Evolutionary conservation across 1,139 yeast species (phyloP), one percentile per base, ranked within the genome.

Genomic region (Meyerozyma sp.): DNA sequence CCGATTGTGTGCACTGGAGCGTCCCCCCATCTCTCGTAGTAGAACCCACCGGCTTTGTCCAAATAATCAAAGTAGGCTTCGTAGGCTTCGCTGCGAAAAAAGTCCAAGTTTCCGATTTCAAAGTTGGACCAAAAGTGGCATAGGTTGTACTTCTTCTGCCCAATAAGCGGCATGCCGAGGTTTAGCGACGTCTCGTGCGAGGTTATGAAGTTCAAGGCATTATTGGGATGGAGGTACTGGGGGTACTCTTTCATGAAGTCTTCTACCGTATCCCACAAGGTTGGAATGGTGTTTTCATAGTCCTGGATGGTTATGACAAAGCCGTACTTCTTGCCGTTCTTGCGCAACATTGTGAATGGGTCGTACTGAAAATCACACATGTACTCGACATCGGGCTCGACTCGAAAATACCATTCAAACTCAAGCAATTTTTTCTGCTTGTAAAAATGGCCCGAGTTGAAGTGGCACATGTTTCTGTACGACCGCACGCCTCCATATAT

Each of bases 121-220:
- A 91, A 90, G 61, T 91, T 91, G 23, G 95, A 84, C 98, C 98
- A 91, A 60, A 90, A 91, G 63, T 91, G 98, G 58, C 98, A 93
- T 48, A 88, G 59, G 58, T 93, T 93, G 64, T 89, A 91, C n/a
- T 74, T 70, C 2, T 75, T 63, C n/a, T 71, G 62, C 2, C 79
- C 62, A 6, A 46, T 44, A 9, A 44, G 32, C 4, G 52, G 47
- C 7, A 40, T 44, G 44, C 58, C 54, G 40, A 53, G 56, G 41
- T 66, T 67, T 2, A 70, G 55, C 9, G 76, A 66, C 1, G 71
- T 53, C 27, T 73, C 77, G 41, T 75, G 70, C 48, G 89, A 84
- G 1, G 90, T 84, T 41, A 90, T 61, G 58, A 89, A 93, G 4
- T 77, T 79, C 29, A 80, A 58, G 0, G 93, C 76, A 55, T 84